Base-by-base conservation (phyloP, 1,284 basidiomycete genomes). In the Puccinia brachypodii region DNA sequence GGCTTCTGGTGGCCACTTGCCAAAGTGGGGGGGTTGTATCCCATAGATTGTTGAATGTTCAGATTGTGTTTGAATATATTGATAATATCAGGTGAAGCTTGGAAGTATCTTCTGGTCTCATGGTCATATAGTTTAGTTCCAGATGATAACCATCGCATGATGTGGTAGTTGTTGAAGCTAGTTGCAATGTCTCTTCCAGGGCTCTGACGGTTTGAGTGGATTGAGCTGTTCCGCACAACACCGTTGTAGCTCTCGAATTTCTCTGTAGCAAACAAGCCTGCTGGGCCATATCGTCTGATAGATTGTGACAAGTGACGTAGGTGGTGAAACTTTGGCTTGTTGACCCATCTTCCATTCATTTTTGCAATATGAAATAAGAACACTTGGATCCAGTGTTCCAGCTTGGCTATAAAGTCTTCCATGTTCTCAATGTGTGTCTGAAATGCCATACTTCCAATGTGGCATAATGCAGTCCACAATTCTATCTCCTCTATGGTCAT, bases 261-360 rank as follows among this genome's bases (percentile, higher is more conserved):
- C 9, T 73, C 71, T 28, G 71, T 50, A 3, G 71, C 71, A 73
- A 47, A 73, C 4, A 73, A 14, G 4, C 71, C 7, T 0, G 25
- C 38, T 14, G 69, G 69, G 8, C 69, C 42, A 44, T 25, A 44
- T 42, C 28, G 31, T 69, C n/a, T 6, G 14, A 86, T 82, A n/a
- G 85, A 84, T 4, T 80, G 62, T 11, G 80, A 56, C 13, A 86
- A 76, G 40, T 86, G 85, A 0, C 83, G 58, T 2, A 86, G 19
- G 11, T 85, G 73, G 50, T 85, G 85, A 44, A 85, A 88, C 76
- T 89, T 88, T 0, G 87, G 86, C 79, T 88, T 88, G 77, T 88
- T 88, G 78, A 88, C 87, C 88, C 87, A 88, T 38, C 33, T 9
- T 14, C 50, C 71, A 11, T 47, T 38, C 50, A 73, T 73, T 13